Percentiles rank a stretch among this genome's conserved stretches.
Conservation (phyloP, 352 stramenopile species). For the Globisporangium acanthophoron region DNA sequence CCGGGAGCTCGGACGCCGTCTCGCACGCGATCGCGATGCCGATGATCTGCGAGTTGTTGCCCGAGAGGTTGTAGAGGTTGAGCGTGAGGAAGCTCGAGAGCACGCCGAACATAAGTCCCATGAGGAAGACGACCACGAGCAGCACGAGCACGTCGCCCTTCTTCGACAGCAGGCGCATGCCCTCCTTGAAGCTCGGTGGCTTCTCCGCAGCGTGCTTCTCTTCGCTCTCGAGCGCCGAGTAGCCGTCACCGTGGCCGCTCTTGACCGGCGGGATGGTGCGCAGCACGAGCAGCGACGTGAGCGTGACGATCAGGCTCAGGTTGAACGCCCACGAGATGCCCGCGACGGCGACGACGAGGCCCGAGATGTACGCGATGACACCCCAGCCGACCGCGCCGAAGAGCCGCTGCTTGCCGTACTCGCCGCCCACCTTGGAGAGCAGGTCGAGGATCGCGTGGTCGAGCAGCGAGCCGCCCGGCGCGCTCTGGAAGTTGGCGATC, state of each 20-base stretch:
- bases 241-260: constrained; percentile 18
- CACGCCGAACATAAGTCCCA: constrained; percentile 78
- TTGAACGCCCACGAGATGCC: constrained; percentile 81
- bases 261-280: constrained; percentile 52
- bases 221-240: constrained; percentile 18
- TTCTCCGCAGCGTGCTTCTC: constrained; percentile 1
- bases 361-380: constrained; percentile 57
- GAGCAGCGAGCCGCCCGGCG: constrained; percentile 53
- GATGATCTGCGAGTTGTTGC: constrained; percentile 65
- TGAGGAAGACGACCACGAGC: constrained; percentile 69
- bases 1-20: constrained; percentile 71
- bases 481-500: constrained; percentile 57
- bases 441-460: constrained; percentile 70
- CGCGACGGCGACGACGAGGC: constrained; percentile 42
- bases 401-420: constrained; percentile 82
- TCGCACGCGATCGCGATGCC: constrained; percentile 78
- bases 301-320: constrained; percentile 39
- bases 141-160: constrained; percentile 63
- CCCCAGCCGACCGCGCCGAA: constrained; percentile 75
- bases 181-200: constrained; percentile 41
- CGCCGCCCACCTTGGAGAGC: constrained; percentile 55
- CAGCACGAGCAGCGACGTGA: constrained; percentile 58
- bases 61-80: constrained; percentile 78
- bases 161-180: constrained; percentile 28
- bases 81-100: constrained; percentile 81